A percentile compares a stretch with the other conserved stretches of the same genome.
Evolutionary conservation across 305 asterid genomes (phyloP).

Genomic region (Solanum hybrid): DNA sequence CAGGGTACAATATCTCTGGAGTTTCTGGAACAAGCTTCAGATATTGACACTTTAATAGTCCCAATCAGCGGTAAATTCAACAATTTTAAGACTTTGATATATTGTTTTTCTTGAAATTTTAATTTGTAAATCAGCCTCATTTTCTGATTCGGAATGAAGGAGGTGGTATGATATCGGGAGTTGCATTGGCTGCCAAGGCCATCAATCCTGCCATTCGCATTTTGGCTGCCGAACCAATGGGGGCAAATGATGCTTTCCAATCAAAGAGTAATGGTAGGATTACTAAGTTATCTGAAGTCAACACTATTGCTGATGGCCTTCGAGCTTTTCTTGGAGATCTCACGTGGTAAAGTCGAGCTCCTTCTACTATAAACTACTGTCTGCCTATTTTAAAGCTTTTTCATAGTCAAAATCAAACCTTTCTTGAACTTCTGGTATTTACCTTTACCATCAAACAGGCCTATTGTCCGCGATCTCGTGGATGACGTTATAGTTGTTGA

Average conservation of each 20-base stretch:
- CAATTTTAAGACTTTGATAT: background rate
- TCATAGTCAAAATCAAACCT: background rate
- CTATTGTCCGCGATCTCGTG: constrained; percentile 43
- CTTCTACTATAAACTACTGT: background rate
- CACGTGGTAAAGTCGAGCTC: constrained; percentile 54
- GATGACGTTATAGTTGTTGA: constrained; percentile 63
- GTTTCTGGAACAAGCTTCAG: constrained; percentile 66
- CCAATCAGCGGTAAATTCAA: constrained; percentile 67
- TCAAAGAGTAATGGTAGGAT: constrained; percentile 40
- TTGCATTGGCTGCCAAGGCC: constrained; percentile 75
- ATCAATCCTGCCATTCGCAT: constrained; percentile 60
- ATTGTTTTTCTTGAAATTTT: background rate
- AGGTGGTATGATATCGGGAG: constrained; percentile 87
- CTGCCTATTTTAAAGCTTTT: background rate
- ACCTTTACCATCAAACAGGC: background rate
- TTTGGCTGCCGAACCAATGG: constrained; percentile 83
- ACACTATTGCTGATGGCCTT: constrained; percentile 87
- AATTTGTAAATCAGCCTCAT: background rate
- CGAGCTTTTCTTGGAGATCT: constrained; percentile 34
- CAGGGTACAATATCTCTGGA: constrained; percentile 84
- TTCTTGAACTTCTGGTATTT: background rate
- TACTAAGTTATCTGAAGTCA: constrained; percentile 49
- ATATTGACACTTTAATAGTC: constrained; percentile 63
- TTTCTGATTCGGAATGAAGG: background rate
- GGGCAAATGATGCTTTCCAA: constrained; percentile 10